Conservation (phyloP, 2,329 filamentous ascomycete genomes). For the Diplodia intermedia region DNA sequence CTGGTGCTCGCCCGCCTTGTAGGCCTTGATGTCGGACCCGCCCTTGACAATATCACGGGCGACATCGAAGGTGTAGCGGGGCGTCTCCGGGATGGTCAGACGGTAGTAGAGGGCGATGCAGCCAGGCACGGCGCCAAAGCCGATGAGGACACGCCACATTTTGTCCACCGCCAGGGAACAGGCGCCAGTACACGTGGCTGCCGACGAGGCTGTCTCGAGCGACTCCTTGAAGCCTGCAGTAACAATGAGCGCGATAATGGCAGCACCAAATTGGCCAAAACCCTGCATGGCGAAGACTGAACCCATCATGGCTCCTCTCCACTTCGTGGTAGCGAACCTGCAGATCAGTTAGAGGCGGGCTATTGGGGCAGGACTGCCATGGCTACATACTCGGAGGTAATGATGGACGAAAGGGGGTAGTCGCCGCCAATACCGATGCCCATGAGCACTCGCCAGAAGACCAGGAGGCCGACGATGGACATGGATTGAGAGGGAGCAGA, state of each 20-base stretch:
- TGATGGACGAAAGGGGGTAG: slow-evolving; percentile 82
- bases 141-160: slow-evolving; percentile 85
- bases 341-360: not conserved
- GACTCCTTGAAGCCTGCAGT: slow-evolving; percentile 73
- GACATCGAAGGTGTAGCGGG: slow-evolving; percentile 86
- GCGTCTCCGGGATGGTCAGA: slow-evolving; percentile 85
- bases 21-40: slow-evolving; percentile 75
- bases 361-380: no score
- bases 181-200: slow-evolving; percentile 64
- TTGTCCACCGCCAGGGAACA: slow-evolving; percentile 80
- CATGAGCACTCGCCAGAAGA: slow-evolving; percentile 52
- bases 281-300: slow-evolving; percentile 89
- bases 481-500: slow-evolving; percentile 45
- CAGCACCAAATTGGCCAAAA: slow-evolving; percentile 77
- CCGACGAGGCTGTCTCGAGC: slow-evolving; percentile 59
- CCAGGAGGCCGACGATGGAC: slow-evolving; percentile 49
- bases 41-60: slow-evolving; percentile 76
- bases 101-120: slow-evolving; percentile 85
- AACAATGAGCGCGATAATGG: slow-evolving; percentile 77
- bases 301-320: slow-evolving; percentile 86
- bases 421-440: slow-evolving; percentile 66
- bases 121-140: slow-evolving; percentile 80
- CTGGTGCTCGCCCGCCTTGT: slow-evolving; percentile 69
- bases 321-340: slow-evolving; percentile 79
- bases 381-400: slow-evolving; percentile 72